phyloP scores from a whole-genome alignment of 2,329 filamentous ascomycete genomes.

The Bipolaris oryzae region DNA sequence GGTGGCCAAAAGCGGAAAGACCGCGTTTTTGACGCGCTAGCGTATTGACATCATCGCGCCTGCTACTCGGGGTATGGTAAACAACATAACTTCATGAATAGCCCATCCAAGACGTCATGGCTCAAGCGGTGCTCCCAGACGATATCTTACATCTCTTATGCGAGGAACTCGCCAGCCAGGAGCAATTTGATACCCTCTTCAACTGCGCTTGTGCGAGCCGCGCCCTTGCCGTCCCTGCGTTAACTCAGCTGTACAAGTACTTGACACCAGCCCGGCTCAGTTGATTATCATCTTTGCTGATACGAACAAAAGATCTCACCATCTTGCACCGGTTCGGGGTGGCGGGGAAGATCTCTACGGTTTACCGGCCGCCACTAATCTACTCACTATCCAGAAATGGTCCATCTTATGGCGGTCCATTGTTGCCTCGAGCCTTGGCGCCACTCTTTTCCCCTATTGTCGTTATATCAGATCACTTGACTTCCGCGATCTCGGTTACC shows the following conservation, averaged over 20 bases:
- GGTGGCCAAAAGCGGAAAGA: constrained; percentile 21
- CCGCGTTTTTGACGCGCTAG: constrained; percentile 31
- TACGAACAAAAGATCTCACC: constrained; percentile 47
- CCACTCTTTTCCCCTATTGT: constrained; percentile 71
- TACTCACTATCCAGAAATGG: constrained; percentile 62
- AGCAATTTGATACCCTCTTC: constrained; percentile 67
- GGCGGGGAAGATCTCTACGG: constrained; percentile 48
- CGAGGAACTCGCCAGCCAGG: constrained; percentile 61
- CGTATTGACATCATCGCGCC: constrained; percentile 21
- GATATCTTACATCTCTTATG: constrained; percentile 68
- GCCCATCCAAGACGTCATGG: constrained; percentile 25
- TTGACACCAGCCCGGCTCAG: constrained; percentile 18
- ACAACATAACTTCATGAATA: constrained; percentile 5
- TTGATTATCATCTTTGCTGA: neutral
- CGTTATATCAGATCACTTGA: constrained; percentile 69
- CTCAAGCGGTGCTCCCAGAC: constrained; percentile 53
- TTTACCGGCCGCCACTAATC: constrained; percentile 48
- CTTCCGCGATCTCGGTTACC: constrained; percentile 64
- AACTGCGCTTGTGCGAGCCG: constrained; percentile 63
- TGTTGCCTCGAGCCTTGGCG: constrained; percentile 66
- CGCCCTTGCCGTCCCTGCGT: constrained; percentile 62
- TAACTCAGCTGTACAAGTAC: constrained; percentile 69
- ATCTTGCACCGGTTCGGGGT: constrained; percentile 53
- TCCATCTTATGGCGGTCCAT: constrained; percentile 71
- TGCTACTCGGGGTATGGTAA: constrained; percentile 4